phyloP scores from a whole-genome alignment of 306 rosid species.

The Vigna unguiculata region DNA sequence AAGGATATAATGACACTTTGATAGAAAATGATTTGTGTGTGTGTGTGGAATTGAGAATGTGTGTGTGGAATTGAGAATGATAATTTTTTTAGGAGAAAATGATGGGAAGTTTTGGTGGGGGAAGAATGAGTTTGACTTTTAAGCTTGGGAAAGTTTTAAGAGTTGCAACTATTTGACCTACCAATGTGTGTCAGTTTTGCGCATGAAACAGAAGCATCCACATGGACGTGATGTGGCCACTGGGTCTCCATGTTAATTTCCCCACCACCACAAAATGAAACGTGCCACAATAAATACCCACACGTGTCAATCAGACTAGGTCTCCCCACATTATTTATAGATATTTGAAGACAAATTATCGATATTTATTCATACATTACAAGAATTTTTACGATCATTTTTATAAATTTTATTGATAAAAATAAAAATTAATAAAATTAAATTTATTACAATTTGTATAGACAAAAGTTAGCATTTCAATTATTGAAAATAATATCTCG shows the following conservation, averaged over 20 bases:
- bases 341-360: neutral
- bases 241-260: neutral
- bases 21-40: too few relatives aligned
- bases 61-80: too few relatives aligned
- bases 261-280: neutral
- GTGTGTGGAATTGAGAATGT: too few relatives aligned
- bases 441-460: too few relatives aligned
- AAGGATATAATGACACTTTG: too few relatives aligned
- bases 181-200: neutral
- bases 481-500: too few relatives aligned
- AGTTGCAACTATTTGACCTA: neutral
- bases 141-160: neutral
- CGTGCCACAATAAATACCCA: neutral
- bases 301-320: neutral
- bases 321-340: too few relatives aligned
- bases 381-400: too few relatives aligned
- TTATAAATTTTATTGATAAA: too few relatives aligned
- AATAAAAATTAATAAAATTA: too few relatives aligned
- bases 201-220: neutral
- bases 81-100: neutral
- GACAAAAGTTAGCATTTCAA: too few relatives aligned
- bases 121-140: neutral
- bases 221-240: neutral
- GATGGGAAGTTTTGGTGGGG: neutral
- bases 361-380: too few relatives aligned